Evolutionary conservation across 768 basidiomycete species (phyloP), one percentile per base, ranked within the genome.

Genomic region (Serendipita sp.): DNA sequence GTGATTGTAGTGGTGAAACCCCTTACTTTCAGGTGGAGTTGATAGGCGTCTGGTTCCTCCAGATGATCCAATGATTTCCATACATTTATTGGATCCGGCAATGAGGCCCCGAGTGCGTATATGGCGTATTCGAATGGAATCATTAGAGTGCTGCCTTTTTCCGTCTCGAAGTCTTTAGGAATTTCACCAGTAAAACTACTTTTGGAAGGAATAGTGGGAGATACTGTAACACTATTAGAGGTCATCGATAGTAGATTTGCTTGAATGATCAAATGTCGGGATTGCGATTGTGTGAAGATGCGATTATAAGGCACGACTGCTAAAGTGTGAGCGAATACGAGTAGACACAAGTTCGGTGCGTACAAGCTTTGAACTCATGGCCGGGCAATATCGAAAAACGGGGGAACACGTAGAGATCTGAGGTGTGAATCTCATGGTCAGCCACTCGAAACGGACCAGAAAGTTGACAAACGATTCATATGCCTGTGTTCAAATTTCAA

Each of bases 361-460:
- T 11, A 58, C 53, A 58, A n/a, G 53, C 53, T 31, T 58, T 58
- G 11, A n/a, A 34, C 31, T 58, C 53, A 58, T 58, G 53, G 30
- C 33, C 33, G 11, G 53, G 53, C 20, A 58, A 58, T n/a, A 58
- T 33, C 4, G 53, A 58, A 31, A 30, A 58, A 4, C 53, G 53
- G 31, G 53, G 53, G 31, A 58, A 31, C 17, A 33, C 53, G 30
- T 58, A 58, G 53, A 58, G 53, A 28, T 58, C 53, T 58, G 26
- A 22, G 45, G n/a, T 7, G 26, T n/a, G 45, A 20, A 48, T 5
- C n/a, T n/a, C 45, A 5, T 20, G 45, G 26, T 20, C 45, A 28
- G 45, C n/a, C 9, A 7, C 7, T 28, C 45, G 45, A 20, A 20
- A 48, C 26, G 9, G 7, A 28, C n/a, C 38, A 48, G n/a, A 20